These are phyloP conservation scores for Alternaria tenuissima DNA, from an alignment of 2,329 filamentous ascomycete genomes.

Conservation along the genomic window DNA sequence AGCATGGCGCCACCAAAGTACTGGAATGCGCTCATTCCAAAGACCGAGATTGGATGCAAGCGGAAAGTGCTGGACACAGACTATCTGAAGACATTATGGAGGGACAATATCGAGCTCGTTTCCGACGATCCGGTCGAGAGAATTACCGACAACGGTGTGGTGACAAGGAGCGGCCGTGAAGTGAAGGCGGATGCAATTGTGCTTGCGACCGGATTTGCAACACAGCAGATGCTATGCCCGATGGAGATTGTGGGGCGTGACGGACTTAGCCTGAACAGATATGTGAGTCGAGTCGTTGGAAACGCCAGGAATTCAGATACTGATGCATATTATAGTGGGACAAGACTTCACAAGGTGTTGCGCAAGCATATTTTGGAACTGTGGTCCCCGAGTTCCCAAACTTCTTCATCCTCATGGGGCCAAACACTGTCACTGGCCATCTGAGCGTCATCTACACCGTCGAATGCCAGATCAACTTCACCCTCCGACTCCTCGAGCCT, in stretches of 20 bases:
- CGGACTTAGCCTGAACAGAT: constrained; percentile 51
- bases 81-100: constrained; percentile 56
- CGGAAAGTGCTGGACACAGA: constrained; percentile 59
- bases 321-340: constrained; percentile 48
- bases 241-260: constrained; percentile 57
- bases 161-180: constrained; percentile 50
- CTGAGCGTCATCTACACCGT: constrained; percentile 60
- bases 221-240: constrained; percentile 57
- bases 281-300: constrained; percentile 33
- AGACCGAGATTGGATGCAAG: constrained; percentile 59
- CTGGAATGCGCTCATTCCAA: constrained; percentile 55
- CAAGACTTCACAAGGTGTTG: constrained; percentile 44
- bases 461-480: constrained; percentile 63
- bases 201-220: constrained; percentile 60
- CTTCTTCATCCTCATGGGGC: constrained; percentile 35
- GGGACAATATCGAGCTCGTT: constrained; percentile 55
- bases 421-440: constrained; percentile 59
- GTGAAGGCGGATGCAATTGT: constrained; percentile 58
- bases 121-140: constrained; percentile 52
- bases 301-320: background rate
- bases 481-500: constrained; percentile 53
- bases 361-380: constrained; percentile 60
- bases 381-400: constrained; percentile 51
- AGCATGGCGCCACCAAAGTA: constrained; percentile 55
- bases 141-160: constrained; percentile 51